Evolutionary conservation across 192 early-diverging fungal genomes (phyloP).

Genomic region (Coemansia reversa): DNA sequence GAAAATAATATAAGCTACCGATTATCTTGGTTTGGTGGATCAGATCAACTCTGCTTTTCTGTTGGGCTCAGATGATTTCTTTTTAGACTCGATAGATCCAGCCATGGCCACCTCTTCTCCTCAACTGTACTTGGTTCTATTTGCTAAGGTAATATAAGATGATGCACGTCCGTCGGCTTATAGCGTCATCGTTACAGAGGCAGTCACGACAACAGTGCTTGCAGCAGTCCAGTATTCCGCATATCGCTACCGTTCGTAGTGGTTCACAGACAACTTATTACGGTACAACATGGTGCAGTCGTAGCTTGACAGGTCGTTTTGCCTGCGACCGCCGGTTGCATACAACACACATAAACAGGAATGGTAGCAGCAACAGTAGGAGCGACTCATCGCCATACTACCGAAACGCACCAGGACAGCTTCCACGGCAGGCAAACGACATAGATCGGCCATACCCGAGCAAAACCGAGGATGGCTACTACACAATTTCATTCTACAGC

Average conservation of each 20-base stretch:
- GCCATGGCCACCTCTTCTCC: not conserved
- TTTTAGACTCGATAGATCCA: too few species aligned
- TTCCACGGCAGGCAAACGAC: constrained; percentile 20
- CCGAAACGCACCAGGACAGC: constrained; percentile 1
- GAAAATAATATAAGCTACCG: too few species aligned
- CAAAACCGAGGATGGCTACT: constrained; percentile 24
- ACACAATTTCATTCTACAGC: constrained; percentile 50
- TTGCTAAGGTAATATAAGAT: not conserved
- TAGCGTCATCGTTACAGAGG: not conserved
- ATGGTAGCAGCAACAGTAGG: not conserved
- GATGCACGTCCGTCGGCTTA: not conserved
- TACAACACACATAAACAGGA: not conserved
- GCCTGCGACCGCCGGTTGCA: not conserved
- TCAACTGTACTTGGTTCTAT: not conserved
- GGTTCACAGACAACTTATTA: not conserved
- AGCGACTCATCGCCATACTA: constrained; percentile 20
- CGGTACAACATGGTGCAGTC: not conserved
- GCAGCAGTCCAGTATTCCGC: not conserved
- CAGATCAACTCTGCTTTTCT: too few species aligned
- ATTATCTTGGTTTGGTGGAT: too few species aligned
- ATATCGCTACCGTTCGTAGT: not conserved
- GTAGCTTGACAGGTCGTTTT: not conserved
- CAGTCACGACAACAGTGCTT: not conserved
- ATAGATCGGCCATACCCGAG: constrained; percentile 48
- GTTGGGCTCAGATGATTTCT: too few species aligned